A percentile compares a stretch with the other conserved stretches of the same genome.
These are phyloP conservation scores for Pseudogymnoascus sp. DNA, from an alignment of 2,329 filamentous ascomycete genomes.

Conservation along the genomic window DNA sequence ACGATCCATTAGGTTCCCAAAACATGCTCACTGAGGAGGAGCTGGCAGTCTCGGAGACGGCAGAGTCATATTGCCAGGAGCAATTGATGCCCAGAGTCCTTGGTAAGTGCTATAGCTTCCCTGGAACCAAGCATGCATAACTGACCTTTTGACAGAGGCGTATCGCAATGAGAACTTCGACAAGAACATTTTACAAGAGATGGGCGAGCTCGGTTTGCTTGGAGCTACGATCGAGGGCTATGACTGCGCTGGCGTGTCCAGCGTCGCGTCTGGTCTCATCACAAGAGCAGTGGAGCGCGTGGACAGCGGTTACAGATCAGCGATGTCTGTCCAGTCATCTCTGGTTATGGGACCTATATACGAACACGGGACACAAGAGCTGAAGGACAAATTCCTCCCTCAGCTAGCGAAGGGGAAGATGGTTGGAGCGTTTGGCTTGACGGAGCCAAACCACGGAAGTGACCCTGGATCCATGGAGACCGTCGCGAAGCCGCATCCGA, in stretches of 20 bases:
- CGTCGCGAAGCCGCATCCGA: slow-evolving; percentile 72
- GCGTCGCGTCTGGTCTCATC: slow-evolving; percentile 81
- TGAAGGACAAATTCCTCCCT: slow-evolving; percentile 77
- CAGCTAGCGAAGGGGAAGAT: slow-evolving; percentile 74
- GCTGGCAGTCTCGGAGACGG: slow-evolving; percentile 78
- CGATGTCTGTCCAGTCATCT: slow-evolving; percentile 88
- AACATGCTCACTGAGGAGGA: slow-evolving; percentile 85
- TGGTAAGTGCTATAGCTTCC: slow-evolving; percentile 44
- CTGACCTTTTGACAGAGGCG: slow-evolving; percentile 48
- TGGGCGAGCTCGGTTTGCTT: slow-evolving; percentile 85
- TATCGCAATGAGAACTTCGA: slow-evolving; percentile 86
- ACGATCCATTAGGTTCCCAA: slow-evolving; percentile 72
- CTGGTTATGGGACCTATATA: slow-evolving; percentile 90
- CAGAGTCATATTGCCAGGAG: slow-evolving; percentile 91
- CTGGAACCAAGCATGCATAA: slow-evolving; percentile 9
- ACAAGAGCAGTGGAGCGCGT: slow-evolving; percentile 85
- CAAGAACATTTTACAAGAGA: slow-evolving; percentile 75
- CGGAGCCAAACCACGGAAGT: slow-evolving; percentile 87
- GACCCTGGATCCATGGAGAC: slow-evolving; percentile 91
- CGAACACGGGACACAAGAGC: slow-evolving; percentile 77
- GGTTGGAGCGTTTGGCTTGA: slow-evolving; percentile 79
- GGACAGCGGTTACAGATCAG: slow-evolving; percentile 84
- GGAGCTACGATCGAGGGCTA: slow-evolving; percentile 83
- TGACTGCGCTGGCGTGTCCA: slow-evolving; percentile 79
- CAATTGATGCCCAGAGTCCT: slow-evolving; percentile 75